Evolutionary conservation across 768 basidiomycete genomes (phyloP).

Genomic region (Lenzites betulinus): DNA sequence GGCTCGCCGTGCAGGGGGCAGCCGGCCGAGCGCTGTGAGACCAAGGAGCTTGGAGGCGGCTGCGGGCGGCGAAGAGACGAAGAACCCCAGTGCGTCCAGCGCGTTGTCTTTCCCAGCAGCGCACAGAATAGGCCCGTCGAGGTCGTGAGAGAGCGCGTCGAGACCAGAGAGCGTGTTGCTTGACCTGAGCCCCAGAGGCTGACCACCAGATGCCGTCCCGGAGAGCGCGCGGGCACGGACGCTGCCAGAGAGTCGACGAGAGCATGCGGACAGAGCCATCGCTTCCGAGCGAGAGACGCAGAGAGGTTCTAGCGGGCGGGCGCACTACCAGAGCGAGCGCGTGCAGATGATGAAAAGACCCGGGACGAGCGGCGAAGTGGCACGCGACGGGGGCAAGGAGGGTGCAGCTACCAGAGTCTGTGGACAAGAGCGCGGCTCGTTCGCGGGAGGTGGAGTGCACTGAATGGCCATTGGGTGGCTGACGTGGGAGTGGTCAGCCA

Average conservation of each 20-base stretch:
- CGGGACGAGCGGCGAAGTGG: neutral
- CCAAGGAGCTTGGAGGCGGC: neutral
- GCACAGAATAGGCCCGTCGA: neutral
- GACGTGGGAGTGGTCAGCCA: neutral
- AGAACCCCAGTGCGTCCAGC: neutral
- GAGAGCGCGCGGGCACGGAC: slow-evolving; percentile 6
- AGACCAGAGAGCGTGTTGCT: slow-evolving; percentile 7
- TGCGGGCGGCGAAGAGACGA: neutral
- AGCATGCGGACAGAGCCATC: slow-evolving; percentile 4
- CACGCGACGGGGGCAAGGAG: neutral
- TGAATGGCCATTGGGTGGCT: slow-evolving; percentile 3
- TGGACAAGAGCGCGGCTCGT: neutral
- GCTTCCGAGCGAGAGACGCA: neutral
- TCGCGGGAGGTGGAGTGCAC: neutral
- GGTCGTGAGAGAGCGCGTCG: neutral
- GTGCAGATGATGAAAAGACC: neutral
- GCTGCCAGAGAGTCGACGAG: slow-evolving; percentile 12
- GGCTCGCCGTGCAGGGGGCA: neutral
- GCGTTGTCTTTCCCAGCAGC: neutral
- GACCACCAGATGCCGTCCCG: slow-evolving; percentile 4
- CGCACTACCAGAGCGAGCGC: slow-evolving; percentile 1
- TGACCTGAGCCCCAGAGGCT: slow-evolving; percentile 5
- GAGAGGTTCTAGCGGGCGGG: neutral
- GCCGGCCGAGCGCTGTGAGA: neutral
- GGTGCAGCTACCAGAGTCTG: slow-evolving; percentile 5